Evolutionary conservation across 2,329 filamentous ascomycete species (phyloP).

Genomic region (Cytospora chrysosperma): DNA sequence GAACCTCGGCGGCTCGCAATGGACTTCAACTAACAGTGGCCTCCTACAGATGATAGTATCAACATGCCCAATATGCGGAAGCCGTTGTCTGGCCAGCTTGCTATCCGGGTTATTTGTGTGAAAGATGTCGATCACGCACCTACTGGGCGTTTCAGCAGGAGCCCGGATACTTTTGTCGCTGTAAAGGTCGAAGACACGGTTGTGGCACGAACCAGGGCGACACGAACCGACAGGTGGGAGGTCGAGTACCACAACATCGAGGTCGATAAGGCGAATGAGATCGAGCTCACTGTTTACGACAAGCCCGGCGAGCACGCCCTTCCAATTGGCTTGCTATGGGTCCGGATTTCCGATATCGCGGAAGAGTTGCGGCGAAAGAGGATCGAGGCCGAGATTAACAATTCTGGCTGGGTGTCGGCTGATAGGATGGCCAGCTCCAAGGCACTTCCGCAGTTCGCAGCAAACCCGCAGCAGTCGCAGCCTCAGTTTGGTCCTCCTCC

Average conservation of each 20-base stretch:
- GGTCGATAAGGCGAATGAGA: conserved; percentile 97
- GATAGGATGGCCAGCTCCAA: conserved; percentile 78
- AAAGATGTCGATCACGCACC: conserved; percentile 94
- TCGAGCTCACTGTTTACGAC: conserved; percentile 96
- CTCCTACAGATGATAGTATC: conserved; percentile 79
- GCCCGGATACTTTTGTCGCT: conserved; percentile 91
- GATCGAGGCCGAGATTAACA: conserved; percentile 93
- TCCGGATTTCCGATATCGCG: conserved; percentile 93
- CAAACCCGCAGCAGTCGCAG: conserved; percentile 45
- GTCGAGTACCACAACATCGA: conserved; percentile 89
- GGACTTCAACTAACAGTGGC: conserved; percentile 31
- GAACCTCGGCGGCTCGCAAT: not conserved
- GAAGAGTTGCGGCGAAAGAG: conserved; percentile 97
- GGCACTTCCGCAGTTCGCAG: conserved; percentile 56
- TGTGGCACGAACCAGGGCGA: conserved; percentile 81
- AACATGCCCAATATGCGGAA: conserved; percentile 94
- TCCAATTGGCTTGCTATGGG: conserved; percentile 93
- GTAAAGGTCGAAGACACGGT: conserved; percentile 96
- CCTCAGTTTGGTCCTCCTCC: conserved; percentile 47
- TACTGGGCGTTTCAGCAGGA: conserved; percentile 78
- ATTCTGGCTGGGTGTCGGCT: conserved; percentile 93
- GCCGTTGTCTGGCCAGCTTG: conserved; percentile 87
- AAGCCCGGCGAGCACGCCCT: conserved; percentile 87
- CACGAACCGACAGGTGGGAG: conserved; percentile 86
- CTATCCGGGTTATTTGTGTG: conserved; percentile 82